These are phyloP conservation scores for Leishmania braziliensis DNA, from an alignment of 208 protist species.

Conservation along the genomic window DNA sequence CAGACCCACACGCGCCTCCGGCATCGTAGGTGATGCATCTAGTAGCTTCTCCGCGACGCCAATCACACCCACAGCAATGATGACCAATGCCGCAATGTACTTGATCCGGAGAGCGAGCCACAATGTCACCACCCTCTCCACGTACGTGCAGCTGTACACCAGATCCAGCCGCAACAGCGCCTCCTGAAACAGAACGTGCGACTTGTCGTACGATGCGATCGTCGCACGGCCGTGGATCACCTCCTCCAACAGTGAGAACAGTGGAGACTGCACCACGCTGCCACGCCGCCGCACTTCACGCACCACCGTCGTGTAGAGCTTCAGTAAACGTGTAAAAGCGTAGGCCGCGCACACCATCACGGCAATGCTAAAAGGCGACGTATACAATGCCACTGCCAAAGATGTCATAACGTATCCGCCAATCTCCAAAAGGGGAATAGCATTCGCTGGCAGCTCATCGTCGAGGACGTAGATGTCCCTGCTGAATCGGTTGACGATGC, in stretches of 20 bases:
- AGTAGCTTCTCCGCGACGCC: constrained; percentile 41
- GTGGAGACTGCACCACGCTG: constrained; percentile 87
- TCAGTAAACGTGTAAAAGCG: constrained; percentile 76
- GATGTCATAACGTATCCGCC: constrained; percentile 20
- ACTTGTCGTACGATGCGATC: constrained; percentile 78
- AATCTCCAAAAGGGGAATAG: constrained; percentile 36
- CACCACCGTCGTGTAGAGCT: constrained; percentile 79
- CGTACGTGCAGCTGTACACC: constrained; percentile 51
- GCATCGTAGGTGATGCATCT: constrained; percentile 13
- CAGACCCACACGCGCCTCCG: constrained; percentile 44
- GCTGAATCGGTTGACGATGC: constrained; percentile 82
- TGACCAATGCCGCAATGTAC: constrained; percentile 60
- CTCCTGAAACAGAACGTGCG: constrained; percentile 35
- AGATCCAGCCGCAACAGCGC: constrained; percentile 43
- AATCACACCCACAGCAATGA: constrained; percentile 46
- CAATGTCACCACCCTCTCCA: constrained; percentile 51
- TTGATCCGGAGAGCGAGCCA: constrained; percentile 93
- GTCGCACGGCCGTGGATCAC: constrained; percentile 84
- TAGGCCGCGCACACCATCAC: constrained; percentile 45
- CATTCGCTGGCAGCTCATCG: constrained; percentile 58
- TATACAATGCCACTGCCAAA: constrained; percentile 21
- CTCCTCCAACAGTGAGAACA: constrained; percentile 92
- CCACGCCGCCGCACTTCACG: constrained; percentile 92
- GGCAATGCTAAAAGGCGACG: constrained; percentile 29
- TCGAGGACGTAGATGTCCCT: constrained; percentile 81